Conservation (phyloP, 2,329 filamentous ascomycete species). For the Aspergillus awamori region DNA sequence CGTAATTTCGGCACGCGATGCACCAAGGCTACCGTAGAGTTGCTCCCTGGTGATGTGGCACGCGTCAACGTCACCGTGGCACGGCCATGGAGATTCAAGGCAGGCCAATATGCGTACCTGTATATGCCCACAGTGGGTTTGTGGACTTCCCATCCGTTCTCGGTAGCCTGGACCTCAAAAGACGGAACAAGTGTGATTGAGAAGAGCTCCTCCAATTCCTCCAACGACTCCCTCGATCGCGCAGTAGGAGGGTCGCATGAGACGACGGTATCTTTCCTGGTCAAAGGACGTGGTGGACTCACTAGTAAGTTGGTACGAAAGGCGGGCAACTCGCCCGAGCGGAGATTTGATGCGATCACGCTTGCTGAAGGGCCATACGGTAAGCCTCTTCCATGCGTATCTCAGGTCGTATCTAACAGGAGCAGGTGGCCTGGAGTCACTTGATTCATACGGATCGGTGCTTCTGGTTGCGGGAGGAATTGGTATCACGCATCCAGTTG, state of each 20-base stretch:
- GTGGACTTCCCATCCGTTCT: slow-evolving; percentile 50
- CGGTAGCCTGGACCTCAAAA: slow-evolving; percentile 43
- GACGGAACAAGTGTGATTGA: slow-evolving; percentile 21
- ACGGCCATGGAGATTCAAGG: slow-evolving; percentile 35
- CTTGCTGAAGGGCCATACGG: slow-evolving; percentile 42
- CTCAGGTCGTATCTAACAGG: neutral
- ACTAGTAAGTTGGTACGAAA: slow-evolving; percentile 36
- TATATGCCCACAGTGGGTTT: slow-evolving; percentile 54
- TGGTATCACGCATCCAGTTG: slow-evolving; percentile 42
- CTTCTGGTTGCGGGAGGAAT: slow-evolving; percentile 42
- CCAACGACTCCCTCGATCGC: slow-evolving; percentile 34
- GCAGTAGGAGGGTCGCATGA: slow-evolving; percentile 30
- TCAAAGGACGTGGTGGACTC: slow-evolving; percentile 39
- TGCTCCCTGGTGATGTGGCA: slow-evolving; percentile 58
- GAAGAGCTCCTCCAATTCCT: slow-evolving; percentile 33
- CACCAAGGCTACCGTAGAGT: slow-evolving; percentile 57
- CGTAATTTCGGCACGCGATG: slow-evolving; percentile 53
- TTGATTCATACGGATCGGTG: slow-evolving; percentile 38
- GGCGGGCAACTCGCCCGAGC: slow-evolving; percentile 28
- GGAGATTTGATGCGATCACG: slow-evolving; percentile 30
- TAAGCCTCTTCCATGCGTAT: slow-evolving; percentile 16
- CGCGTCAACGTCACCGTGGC: slow-evolving; percentile 44
- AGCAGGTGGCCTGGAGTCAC: slow-evolving; percentile 34
- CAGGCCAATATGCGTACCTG: slow-evolving; percentile 59
- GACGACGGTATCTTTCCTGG: slow-evolving; percentile 37